Percentiles rank a stretch among this genome's conserved stretches.
Conservation (phyloP, 176 grass and related monocot genomes). For the Aechmea fasciata region DNA sequence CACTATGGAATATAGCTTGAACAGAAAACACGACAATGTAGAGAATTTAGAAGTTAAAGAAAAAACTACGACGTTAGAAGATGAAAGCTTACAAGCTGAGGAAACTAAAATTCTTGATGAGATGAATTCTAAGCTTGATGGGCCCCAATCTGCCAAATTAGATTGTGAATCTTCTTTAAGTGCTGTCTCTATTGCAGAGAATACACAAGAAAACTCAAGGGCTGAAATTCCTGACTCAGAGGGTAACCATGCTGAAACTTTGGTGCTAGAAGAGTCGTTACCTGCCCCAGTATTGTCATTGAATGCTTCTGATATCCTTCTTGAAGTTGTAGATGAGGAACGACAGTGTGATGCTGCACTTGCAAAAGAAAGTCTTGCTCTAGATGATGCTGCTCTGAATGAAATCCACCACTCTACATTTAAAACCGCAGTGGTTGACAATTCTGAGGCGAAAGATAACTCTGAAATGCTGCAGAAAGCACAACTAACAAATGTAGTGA, state of each 20-base stretch:
- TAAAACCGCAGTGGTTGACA: constrained; percentile 3
- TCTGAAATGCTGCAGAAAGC: constrained; percentile 9
- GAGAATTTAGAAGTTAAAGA: constrained; percentile 7
- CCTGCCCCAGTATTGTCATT: not conserved
- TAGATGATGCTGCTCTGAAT: not conserved
- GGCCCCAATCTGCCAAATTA: not conserved
- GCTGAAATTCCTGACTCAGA: constrained; percentile 21
- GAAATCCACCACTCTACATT: not conserved
- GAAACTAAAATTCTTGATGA: constrained; percentile 6
- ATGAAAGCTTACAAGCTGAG: constrained; percentile 22
- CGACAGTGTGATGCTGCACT: constrained; percentile 12
- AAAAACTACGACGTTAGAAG: constrained; percentile 19
- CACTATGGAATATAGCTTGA: constrained; percentile 17
- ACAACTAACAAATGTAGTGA: constrained; percentile 15
- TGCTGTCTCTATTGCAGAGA: constrained; percentile 7
- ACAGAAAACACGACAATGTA: constrained; percentile 2
- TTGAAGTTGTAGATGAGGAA: constrained; percentile 35
- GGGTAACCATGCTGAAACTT: not conserved
- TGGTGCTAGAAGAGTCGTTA: not conserved
- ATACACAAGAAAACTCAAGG: not conserved
- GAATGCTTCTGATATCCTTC: constrained; percentile 42
- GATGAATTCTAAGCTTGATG: not conserved
- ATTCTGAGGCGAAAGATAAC: not conserved
- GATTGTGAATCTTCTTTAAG: constrained; percentile 1
- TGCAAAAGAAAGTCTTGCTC: constrained; percentile 1